phyloP scores from a whole-genome alignment of 1,139 yeast species.

The Blastobotrys apis region DNA sequence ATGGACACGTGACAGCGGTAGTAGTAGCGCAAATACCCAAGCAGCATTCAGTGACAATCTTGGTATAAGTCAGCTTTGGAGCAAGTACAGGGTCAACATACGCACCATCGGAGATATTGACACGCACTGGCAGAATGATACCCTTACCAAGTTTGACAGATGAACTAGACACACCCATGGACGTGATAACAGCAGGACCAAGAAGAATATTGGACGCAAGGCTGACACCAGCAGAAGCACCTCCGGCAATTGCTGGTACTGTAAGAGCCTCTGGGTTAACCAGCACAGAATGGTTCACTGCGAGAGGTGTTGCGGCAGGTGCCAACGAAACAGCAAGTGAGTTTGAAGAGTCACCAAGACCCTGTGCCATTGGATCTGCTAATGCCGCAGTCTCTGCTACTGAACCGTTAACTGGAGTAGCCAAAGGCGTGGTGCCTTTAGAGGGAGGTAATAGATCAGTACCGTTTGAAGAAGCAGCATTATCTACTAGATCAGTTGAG shows the following conservation, averaged over 20 bases:
- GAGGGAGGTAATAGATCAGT: neutral
- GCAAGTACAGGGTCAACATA: constrained; percentile 9
- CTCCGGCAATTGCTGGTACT: neutral
- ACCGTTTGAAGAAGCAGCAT: neutral
- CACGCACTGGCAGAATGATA: constrained; percentile 5
- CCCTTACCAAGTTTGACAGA: neutral
- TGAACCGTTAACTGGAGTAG: neutral
- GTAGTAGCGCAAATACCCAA: constrained; percentile 16
- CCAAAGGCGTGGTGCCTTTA: neutral
- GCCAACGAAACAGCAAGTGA: neutral
- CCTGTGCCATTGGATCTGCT: no score
- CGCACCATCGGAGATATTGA: constrained; percentile 5
- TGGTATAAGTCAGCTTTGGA: constrained; percentile 13
- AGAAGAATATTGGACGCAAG: neutral
- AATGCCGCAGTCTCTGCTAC: no score
- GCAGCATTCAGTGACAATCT: constrained; percentile 21
- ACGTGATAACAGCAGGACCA: constrained; percentile 2
- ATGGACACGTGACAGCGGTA: constrained; percentile 15
- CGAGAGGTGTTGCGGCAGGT: neutral
- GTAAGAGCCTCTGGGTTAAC: neutral
- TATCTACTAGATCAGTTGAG: neutral
- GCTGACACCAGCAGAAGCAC: neutral
- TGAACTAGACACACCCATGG: neutral
- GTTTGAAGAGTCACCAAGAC: neutral
- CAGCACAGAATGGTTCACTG: no score